Evolutionary conservation across 2,329 filamentous ascomycete genomes (phyloP), one percentile per base, ranked within the genome.

Genomic region (Kalaharituber pfeilii): DNA sequence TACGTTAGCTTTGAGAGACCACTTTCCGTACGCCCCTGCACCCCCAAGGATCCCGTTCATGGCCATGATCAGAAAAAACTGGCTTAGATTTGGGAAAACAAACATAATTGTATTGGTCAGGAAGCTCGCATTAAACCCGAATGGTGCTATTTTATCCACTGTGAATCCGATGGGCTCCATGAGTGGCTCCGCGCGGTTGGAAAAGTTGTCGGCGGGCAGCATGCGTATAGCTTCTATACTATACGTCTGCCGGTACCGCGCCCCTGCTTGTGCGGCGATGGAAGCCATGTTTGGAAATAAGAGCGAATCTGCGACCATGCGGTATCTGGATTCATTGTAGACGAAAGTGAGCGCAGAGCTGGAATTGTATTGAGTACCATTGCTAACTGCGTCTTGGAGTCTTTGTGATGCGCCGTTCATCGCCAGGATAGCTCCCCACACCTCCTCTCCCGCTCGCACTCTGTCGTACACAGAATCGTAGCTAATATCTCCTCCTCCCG

Each of bases 51-150:
- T 58, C 8, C 59, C 64, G 29, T 67, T 67, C 49, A 66, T 57
- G 2, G 59, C 59, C n/a, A 59, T 56, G 5, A 65, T 55, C 49
- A 59, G 64, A 55, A 66, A 65, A 54, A 66, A 65, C 49, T 65
- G 56, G 25, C 66, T 64, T 0, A 71, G 61, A 2, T 67, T 61
- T 1, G 67, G 62, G 51, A 70, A 62, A 29, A 70, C 66, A 13
- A 71, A 68, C 50, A 66, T 65, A 18, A 70, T 59, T 0, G 69
- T 71, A 60, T 71, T 71, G 57, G 67, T 66, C 3, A 69, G 60
- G 8, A 65, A 59, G 11, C 65, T 63, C 0, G 63, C 57, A 22
- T 65, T 68, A 52, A 71, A 69, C 3, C 61, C 62, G 3, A 67
- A 69, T 0, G 67, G 65, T 49, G 58, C 57, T 20, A 69, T 65